Evolutionary conservation across 345 rosid genomes (phyloP), one percentile per base, ranked within the genome.

Genomic region (Laguncularia racemosa): DNA sequence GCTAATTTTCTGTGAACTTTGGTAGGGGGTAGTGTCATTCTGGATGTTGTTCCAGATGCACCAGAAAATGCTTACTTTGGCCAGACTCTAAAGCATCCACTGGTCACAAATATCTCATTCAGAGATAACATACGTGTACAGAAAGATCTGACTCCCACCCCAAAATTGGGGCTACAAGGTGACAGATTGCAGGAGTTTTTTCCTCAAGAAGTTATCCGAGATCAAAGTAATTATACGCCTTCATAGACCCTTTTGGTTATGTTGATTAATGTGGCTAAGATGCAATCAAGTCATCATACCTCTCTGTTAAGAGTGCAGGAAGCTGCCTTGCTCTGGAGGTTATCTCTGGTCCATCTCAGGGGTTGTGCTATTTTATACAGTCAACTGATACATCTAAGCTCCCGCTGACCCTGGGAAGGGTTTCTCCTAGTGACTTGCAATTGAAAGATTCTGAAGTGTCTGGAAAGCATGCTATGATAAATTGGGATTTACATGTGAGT

Each of bases 401-500:
- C 21, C 96, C 96, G 20, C 66, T 93, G 63, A 89, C 75, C 40
- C 82, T 93, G 66, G 99, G 99, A 58, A 89, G 99, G 78, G 83
- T 87, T 68, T 67, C 87, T 69, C 91, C 87, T 16, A 71, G 96
- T 78, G 89, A 79, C 69, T 49, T 89, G 67, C 45, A 76, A 53
- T 66, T 95, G 75, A 84, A 84, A 60, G 99, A 95, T 72, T 73
- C 89, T 0, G 99, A 95, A 79, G 93, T 95, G 64, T 95, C 99
- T 0, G 97, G 97, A 71, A 95, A 84, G 79, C 97, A 95, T 84
- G 97, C 97, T 17, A 73, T 85, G 75, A 85, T 95, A 71, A 82
- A 78, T 59, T 95, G 99, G 99, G 90, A 95, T 69, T 57, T 77
- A 46, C 69, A 81, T 81, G 97, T 90, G 77, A 71, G 53, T 50